Base-by-base conservation (phyloP, 768 basidiomycete genomes). In the Boletellus ananiceps region DNA sequence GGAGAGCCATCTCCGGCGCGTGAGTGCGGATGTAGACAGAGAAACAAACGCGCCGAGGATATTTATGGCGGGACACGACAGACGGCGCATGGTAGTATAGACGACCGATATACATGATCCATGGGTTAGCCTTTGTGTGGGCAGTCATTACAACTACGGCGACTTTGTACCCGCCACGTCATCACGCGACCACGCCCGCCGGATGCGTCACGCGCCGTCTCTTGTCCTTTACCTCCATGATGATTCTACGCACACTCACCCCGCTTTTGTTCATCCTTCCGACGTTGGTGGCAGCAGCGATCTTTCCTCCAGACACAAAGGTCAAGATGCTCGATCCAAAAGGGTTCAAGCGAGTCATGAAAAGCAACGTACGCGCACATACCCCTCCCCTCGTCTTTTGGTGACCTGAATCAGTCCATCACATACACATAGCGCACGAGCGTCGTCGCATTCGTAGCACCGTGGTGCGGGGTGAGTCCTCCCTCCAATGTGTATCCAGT, bases 361-460 rank as follows among this genome's bases (percentile, higher is more conserved):
- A 83, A 65, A 71, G 72, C 39, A 88, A 89, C 57, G 91, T 92
- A 66, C 50, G 86, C 71, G 32, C 50, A 46, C 34, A 27, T 15
- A 12, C 7, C 21, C n/a, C 23, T 25, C 19, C 23, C 6, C 29
- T 11, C 36, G 8, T 33, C 36, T 7, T n/a, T 8, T 15, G n/a
- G 18, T 14, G 3, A 15, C 16, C 40, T 40, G 2, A 40, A 8
- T n/a, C 25, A 1, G n/a, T 25, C 5, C 16, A 15, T 9, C 12
- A n/a, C 27, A 46, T 16, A 7, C 11, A 33, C 40, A 9, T 57
- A 91, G 89, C 73, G 79, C 69, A 86, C 89, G 29, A 80, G 76
- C 52, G 67, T 93, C 61, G 84, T 95, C 15, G 93, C 91, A 2
- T 96, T 94, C 62, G 86, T 93, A 12, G 93, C 93, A n/a, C 88